Percentiles rank a stretch among this genome's conserved stretches.
Conservation (phyloP, 257 asterid species). For the Paraleonurus japonicus region DNA sequence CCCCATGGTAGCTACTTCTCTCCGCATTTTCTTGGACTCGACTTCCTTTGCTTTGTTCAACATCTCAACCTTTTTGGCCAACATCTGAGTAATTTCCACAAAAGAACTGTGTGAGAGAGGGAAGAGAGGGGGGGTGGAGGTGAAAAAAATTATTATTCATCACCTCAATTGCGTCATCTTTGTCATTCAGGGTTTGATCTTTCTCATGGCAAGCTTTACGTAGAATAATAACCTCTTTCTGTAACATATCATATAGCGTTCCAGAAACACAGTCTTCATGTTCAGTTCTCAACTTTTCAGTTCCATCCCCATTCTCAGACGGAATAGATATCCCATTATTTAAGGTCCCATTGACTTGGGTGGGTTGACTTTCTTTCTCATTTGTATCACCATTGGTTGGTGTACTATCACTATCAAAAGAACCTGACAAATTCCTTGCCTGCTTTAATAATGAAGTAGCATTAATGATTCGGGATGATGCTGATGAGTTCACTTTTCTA, state of each 20-base stretch:
- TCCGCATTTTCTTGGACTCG: slow-evolving; percentile 82
- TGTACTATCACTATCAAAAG: slow-evolving; percentile 43
- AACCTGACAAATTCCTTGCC: slow-evolving; percentile 39
- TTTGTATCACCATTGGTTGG: slow-evolving; percentile 35
- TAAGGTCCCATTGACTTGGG: slow-evolving; percentile 33
- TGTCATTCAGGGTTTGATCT: slow-evolving; percentile 80
- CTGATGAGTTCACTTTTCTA: slow-evolving; percentile 39
- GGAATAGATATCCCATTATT: slow-evolving; percentile 38
- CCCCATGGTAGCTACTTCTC: slow-evolving; percentile 84
- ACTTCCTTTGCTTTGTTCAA: slow-evolving; percentile 84
- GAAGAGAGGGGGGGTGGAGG: not conserved
- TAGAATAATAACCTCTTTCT: slow-evolving; percentile 78
- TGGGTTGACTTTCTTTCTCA: slow-evolving; percentile 32
- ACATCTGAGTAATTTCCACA: slow-evolving; percentile 52
- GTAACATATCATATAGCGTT: slow-evolving; percentile 75
- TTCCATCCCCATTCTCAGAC: slow-evolving; percentile 45
- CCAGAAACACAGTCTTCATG: slow-evolving; percentile 77
- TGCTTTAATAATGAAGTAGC: slow-evolving; percentile 45
- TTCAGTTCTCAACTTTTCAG: slow-evolving; percentile 44
- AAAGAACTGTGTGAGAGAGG: slow-evolving; percentile 24
- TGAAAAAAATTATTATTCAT: not conserved
- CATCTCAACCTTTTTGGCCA: slow-evolving; percentile 82
- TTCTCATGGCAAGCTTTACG: slow-evolving; percentile 77
- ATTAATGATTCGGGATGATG: slow-evolving; percentile 35
- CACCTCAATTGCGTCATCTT: slow-evolving; percentile 77